Conservation (phyloP, 495 filamentous ascomycete genomes). For the Daldinia vernicosa region DNA sequence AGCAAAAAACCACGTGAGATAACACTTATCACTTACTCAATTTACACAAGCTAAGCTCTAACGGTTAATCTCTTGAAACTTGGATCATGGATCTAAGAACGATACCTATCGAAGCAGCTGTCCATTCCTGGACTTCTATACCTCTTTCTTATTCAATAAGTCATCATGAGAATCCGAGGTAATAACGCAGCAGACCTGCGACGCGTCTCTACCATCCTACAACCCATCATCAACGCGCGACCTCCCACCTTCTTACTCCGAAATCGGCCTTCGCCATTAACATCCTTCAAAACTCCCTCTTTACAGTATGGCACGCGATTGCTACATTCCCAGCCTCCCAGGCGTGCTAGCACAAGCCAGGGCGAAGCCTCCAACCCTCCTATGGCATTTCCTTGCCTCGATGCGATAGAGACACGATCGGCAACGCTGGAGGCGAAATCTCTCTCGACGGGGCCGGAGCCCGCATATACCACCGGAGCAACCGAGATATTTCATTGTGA, state of each 20-base stretch:
- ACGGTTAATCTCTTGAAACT: constrained; percentile 9
- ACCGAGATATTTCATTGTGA: constrained; percentile 78
- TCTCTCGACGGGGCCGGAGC: constrained; percentile 80
- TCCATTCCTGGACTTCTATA: constrained; percentile 8
- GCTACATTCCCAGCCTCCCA: constrained; percentile 47
- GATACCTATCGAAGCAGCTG: constrained; percentile 4
- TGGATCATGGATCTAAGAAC: constrained; percentile 17
- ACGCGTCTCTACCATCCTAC: constrained; percentile 31
- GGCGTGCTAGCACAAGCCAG: constrained; percentile 37
- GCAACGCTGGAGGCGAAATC: constrained; percentile 79
- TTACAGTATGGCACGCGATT: constrained; percentile 33
- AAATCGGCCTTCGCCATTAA: constrained; percentile 28
- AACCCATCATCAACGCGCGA: constrained; percentile 6
- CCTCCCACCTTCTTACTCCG: constrained; percentile 15
- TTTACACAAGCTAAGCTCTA: constrained; percentile 3
- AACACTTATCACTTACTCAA: background rate
- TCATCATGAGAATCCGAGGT: constrained; percentile 28
- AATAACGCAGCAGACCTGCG: constrained; percentile 30
- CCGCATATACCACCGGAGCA: constrained; percentile 87
- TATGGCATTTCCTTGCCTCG: constrained; percentile 94
- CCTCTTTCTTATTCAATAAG: background rate
- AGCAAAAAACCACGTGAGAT: constrained; percentile 8
- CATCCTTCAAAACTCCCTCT: constrained; percentile 1
- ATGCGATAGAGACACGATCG: constrained; percentile 85
- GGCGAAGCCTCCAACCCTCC: constrained; percentile 80